phyloP scores from a whole-genome alignment of 2,329 filamentous ascomycete species.

The Penicillium sp. region DNA sequence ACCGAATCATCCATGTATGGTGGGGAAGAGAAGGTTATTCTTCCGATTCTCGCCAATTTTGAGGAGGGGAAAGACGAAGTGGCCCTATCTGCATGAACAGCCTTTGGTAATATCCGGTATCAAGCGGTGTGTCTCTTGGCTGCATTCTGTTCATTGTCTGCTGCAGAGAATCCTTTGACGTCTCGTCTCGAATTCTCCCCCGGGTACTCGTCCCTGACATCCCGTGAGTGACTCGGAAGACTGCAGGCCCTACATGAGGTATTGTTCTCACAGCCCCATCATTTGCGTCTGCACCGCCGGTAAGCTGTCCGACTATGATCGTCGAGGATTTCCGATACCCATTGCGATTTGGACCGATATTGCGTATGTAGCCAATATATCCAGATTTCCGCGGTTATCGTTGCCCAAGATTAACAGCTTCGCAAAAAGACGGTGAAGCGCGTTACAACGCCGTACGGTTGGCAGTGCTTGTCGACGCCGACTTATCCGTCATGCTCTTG shows the following conservation, averaged over 20 bases:
- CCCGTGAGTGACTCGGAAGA: background rate
- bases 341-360: constrained; percentile 16
- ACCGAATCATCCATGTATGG: constrained; percentile 18
- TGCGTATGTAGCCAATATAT: constrained; percentile 23
- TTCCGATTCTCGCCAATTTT: constrained; percentile 10
- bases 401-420: constrained; percentile 11
- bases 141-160: constrained; percentile 12
- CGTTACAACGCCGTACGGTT: constrained; percentile 3
- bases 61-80: constrained; percentile 3
- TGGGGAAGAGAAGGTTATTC: background rate
- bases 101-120: constrained; percentile 2
- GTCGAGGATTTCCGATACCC: constrained; percentile 8
- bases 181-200: background rate
- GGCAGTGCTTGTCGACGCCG: constrained; percentile 4
- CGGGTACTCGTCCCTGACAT: constrained; percentile 6
- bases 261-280: constrained; percentile 9
- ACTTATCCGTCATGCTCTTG: background rate
- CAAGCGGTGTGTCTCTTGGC: constrained; percentile 26
- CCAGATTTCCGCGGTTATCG: constrained; percentile 15
- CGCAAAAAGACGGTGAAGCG: constrained; percentile 27
- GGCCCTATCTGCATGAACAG: constrained; percentile 2
- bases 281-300: constrained; percentile 25
- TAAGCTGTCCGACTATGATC: constrained; percentile 10
- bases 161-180: constrained; percentile 7
- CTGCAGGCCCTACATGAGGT: constrained; percentile 8